Evolutionary conservation across 306 rosid species (phyloP).

Genomic region (Vachellia pachyceras): DNA sequence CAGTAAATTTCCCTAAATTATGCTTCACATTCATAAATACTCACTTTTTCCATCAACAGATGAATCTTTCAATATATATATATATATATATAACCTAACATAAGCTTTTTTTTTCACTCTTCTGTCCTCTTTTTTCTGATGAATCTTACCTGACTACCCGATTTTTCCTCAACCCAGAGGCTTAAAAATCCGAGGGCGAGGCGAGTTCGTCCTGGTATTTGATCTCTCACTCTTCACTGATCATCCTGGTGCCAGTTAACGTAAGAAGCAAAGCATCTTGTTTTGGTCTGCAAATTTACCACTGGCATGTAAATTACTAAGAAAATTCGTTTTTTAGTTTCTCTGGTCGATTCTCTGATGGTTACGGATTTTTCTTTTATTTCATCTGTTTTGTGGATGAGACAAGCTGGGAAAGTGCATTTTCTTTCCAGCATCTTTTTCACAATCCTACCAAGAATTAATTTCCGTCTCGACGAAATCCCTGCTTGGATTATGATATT

Average conservation of each 20-base stretch:
- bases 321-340: background rate
- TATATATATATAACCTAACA: no score
- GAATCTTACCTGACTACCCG: background rate
- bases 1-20: no score
- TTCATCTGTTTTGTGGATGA: conserved; percentile 17
- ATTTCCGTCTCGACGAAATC: background rate
- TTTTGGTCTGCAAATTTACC: conserved; percentile 16
- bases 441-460: background rate
- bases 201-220: background rate
- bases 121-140: background rate
- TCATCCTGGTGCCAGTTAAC: background rate
- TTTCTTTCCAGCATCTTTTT: background rate
- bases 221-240: background rate
- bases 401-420: background rate
- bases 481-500: background rate
- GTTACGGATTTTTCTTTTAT: conserved; percentile 4
- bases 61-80: no score
- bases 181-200: background rate
- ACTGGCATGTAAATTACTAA: background rate
- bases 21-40: no score
- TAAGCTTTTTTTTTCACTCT: background rate
- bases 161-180: background rate
- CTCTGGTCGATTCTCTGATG: background rate
- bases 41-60: no score
- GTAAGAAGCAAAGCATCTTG: conserved; percentile 51